phyloP scores from a whole-genome alignment of 2,329 filamentous ascomycete genomes.

The Xylaria sp. region DNA sequence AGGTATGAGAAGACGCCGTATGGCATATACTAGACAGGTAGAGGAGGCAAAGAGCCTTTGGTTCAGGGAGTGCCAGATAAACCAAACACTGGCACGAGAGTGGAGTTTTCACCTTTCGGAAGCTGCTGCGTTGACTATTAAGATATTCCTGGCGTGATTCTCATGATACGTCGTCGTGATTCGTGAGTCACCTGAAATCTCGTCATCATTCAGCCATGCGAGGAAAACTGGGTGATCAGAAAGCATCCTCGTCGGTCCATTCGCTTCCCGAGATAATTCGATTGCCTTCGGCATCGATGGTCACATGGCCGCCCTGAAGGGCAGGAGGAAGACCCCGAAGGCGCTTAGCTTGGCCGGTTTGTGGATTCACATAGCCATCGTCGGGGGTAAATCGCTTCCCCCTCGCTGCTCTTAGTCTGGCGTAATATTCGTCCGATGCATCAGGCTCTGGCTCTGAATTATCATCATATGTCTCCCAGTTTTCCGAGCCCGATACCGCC shows the following conservation, averaged over 20 bases:
- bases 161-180: slow-evolving; percentile 43
- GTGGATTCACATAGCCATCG: slow-evolving; percentile 52
- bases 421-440: slow-evolving; percentile 80
- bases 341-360: slow-evolving; percentile 62
- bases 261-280: slow-evolving; percentile 72
- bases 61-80: slow-evolving; percentile 2
- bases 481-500: slow-evolving; percentile 83
- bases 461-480: slow-evolving; percentile 97
- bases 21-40: neutral
- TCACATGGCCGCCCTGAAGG: slow-evolving; percentile 58
- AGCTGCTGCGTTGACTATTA: slow-evolving; percentile 21
- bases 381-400: slow-evolving; percentile 71
- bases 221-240: slow-evolving; percentile 53
- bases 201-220: slow-evolving; percentile 40
- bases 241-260: slow-evolving; percentile 72
- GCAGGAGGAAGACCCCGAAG: slow-evolving; percentile 63
- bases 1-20: slow-evolving; percentile 34
- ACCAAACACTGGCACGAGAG: slow-evolving; percentile 20
- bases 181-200: slow-evolving; percentile 41
- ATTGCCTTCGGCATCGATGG: slow-evolving; percentile 68
- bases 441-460: slow-evolving; percentile 80
- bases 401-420: slow-evolving; percentile 75
- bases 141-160: slow-evolving; percentile 27
- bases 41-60: slow-evolving; percentile 1
- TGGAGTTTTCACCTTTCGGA: slow-evolving; percentile 3